Evolutionary conservation across 768 basidiomycete genomes (phyloP).

Genomic region (Hygrocybe punicea): DNA sequence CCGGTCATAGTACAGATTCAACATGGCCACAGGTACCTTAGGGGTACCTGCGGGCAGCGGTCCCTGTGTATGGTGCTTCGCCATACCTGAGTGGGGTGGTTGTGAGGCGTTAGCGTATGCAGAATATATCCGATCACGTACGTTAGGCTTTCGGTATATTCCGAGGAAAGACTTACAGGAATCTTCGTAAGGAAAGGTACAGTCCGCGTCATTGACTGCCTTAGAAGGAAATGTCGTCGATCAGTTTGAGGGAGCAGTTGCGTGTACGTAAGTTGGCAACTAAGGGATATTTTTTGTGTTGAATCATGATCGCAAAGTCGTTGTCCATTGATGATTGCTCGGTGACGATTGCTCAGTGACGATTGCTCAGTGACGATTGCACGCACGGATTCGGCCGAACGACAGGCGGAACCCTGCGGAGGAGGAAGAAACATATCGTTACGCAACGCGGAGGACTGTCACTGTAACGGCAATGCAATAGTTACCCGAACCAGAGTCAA

Average conservation of each 20-base stretch:
- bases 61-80: too few relatives aligned
- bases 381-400: neutral
- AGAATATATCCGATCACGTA: neutral
- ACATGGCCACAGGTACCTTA: too few relatives aligned
- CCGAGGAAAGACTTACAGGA: neutral
- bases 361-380: neutral
- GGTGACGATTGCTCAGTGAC: neutral
- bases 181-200: neutral
- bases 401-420: neutral
- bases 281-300: neutral
- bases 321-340: too few relatives aligned
- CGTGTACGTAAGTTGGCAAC: constrained; percentile 4
- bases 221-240: constrained; percentile 2
- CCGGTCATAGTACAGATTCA: too few relatives aligned
- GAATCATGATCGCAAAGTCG: too few relatives aligned
- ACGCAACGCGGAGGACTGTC: neutral
- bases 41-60: too few relatives aligned
- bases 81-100: too few relatives aligned
- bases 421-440: neutral
- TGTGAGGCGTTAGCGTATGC: neutral
- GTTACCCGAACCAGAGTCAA: neutral
- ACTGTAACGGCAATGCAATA: neutral
- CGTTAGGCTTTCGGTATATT: neutral
- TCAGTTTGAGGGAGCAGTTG: neutral
- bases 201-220: neutral